Conservation (phyloP, 148 eudicot genomes). For the Persicaria tinctoria region DNA sequence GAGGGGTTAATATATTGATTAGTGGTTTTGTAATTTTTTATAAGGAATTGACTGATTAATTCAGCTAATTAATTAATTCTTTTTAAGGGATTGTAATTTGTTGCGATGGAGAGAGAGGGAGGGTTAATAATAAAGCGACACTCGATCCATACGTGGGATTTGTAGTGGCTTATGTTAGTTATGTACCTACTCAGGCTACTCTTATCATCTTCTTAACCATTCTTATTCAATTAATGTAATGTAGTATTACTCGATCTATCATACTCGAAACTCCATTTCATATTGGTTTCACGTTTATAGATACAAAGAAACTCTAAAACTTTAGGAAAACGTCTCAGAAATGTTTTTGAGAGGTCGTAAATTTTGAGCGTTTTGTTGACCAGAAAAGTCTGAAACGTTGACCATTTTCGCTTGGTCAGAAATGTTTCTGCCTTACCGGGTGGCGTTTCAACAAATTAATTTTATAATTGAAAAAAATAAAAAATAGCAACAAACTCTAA, state of each 20-base stretch:
- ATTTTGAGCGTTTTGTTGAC: too few species aligned
- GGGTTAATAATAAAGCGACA: neutral
- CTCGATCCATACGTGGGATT: conserved; percentile 14
- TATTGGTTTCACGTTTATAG: too few species aligned
- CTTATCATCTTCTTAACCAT: neutral
- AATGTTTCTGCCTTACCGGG: too few species aligned
- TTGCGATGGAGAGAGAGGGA: neutral
- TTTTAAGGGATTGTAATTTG: neutral
- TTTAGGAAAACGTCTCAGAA: too few species aligned
- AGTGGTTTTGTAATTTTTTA: neutral
- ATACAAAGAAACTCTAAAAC: too few species aligned
- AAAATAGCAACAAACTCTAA: too few species aligned
- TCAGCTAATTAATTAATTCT: neutral
- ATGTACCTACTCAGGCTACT: neutral
- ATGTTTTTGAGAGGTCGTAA: too few species aligned
- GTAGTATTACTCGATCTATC: neutral
- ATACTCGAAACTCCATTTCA: too few species aligned
- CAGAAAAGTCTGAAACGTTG: too few species aligned
- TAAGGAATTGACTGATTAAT: neutral
- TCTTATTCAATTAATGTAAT: neutral
- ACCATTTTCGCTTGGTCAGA: too few species aligned
- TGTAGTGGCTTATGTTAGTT: neutral
- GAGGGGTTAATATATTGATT: neutral
- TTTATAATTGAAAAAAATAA: too few species aligned
- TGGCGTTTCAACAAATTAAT: too few species aligned